Conservation (phyloP, 805 yeast species). For the Komagataella pseudopastoris region DNA sequence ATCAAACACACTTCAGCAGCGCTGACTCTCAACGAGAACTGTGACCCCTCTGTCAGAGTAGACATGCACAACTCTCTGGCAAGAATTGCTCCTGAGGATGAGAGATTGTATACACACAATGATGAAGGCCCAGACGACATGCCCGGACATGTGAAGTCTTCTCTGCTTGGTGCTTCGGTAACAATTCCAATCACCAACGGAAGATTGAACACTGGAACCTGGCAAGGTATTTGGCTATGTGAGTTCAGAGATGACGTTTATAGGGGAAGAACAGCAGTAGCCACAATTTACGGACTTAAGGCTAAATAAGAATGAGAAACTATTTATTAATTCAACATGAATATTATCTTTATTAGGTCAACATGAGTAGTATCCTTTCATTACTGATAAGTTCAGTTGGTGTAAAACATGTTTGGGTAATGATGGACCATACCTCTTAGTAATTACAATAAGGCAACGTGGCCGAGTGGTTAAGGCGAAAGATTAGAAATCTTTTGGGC, state of each 20-base stretch:
- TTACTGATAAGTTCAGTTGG: background rate
- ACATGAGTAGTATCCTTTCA: background rate
- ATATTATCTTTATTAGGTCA: background rate
- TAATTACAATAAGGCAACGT: constrained; percentile 15
- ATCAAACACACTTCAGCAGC: constrained; percentile 76
- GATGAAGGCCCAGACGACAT: constrained; percentile 80
- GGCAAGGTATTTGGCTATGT: constrained; percentile 75
- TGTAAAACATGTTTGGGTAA: background rate
- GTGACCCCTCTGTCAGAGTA: constrained; percentile 62
- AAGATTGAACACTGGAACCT: constrained; percentile 56
- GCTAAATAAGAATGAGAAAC: constrained; percentile 3
- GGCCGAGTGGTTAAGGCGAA: constrained; percentile 62
- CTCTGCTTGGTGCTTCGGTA: constrained; percentile 48
- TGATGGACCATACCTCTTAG: background rate
- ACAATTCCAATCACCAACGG: constrained; percentile 64
- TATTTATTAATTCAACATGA: background rate
- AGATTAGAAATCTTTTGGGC: constrained; percentile 49
- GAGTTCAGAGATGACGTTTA: constrained; percentile 61
- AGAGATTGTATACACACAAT: constrained; percentile 36
- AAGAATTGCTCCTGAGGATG: constrained; percentile 54
- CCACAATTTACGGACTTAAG: constrained; percentile 56
- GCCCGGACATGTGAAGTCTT: constrained; percentile 68
- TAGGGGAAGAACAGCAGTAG: constrained; percentile 44
- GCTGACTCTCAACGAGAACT: constrained; percentile 63
- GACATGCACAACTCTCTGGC: constrained; percentile 58